These are phyloP conservation scores for Saitozyma podzolica DNA, from an alignment of 768 basidiomycete genomes.

Conservation along the genomic window DNA sequence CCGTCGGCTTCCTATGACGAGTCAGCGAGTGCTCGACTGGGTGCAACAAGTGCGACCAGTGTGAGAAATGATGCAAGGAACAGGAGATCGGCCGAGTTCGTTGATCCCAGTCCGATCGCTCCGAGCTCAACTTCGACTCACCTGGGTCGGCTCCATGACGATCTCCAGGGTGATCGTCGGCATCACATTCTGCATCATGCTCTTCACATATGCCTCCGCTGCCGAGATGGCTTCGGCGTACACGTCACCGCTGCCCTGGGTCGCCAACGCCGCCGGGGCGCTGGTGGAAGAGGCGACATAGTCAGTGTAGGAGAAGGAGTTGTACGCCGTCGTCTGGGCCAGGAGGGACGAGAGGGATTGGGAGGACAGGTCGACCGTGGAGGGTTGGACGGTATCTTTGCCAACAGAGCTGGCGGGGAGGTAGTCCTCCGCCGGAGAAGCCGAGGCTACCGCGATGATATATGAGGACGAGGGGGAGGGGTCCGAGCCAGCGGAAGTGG, in stretches of 20 bases:
- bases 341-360: conserved; percentile 31
- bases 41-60: not conserved
- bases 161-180: conserved; percentile 50
- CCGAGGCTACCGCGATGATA: not conserved
- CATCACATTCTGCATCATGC: conserved; percentile 39
- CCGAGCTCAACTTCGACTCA: conserved; percentile 16
- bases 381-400: conserved; percentile 8
- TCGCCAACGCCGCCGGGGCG: conserved; percentile 14
- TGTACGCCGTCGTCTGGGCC: conserved; percentile 31
- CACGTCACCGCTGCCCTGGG: conserved; percentile 9
- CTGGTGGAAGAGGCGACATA: conserved; percentile 21
- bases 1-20: conserved; percentile 45
- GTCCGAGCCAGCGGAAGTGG: not conserved
- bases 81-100: not conserved
- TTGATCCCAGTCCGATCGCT: not conserved
- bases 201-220: conserved; percentile 34
- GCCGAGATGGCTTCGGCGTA: conserved; percentile 24
- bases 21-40: no score
- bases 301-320: conserved; percentile 39
- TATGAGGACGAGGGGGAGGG: not conserved
- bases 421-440: not conserved
- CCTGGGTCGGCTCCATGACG: conserved; percentile 48
- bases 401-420: not conserved
- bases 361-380: conserved; percentile 13
- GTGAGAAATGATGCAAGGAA: not conserved